Base-by-base conservation (phyloP, 345 rosid species). In the Rubroshorea leprosula region DNA sequence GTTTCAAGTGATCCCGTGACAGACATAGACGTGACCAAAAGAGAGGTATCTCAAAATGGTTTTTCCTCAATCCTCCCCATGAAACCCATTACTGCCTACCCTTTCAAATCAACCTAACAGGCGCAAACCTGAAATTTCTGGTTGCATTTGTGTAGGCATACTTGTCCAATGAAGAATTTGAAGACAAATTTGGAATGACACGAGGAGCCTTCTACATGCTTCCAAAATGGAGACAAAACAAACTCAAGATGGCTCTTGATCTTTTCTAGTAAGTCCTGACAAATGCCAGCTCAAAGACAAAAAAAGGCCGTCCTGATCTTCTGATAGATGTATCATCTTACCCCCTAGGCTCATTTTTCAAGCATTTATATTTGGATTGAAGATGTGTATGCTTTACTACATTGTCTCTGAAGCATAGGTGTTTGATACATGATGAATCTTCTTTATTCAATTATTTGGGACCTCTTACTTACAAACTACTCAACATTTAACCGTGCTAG, bases 11-110 rank as follows among this genome's bases (percentile, higher is more conserved):
- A 74, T 63, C 89, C 88, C 16, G 83, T 51, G 56, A 53, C 62
- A 29, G 78, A 69, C 69, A 81, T 84, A 65, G 84, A 86, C 44
- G 70, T 63, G 38, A 69, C 84, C 49, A 83, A 68, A 83, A 75
- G 95, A 75, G 95, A 86, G 90, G 95, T 83, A 73, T 19, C 22
- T 55, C 12, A 44, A 21, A 14, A 46, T 61, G 26, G 16, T 52
- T 15, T 16, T 44, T 14, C 18, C 16, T 44, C 3, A 4, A 4
- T 29, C 35, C 9, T 29, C 4, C 35, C 4, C 9, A 29, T 29
- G 31, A 17, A 9, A 23, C 12, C 2, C 44, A 16, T 57, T 23
- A 23, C 35, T 24, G 12, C 39, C 45, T 58, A 27, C 25, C 23
- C 50, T 17, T 44, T 12, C 19, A 9, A 56, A 25, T 43, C 31